Evolutionary conservation across 139 green algal genomes (phyloP), one percentile per base, ranked within the genome.

Genomic region (Raphidocelis subcapitata): DNA sequence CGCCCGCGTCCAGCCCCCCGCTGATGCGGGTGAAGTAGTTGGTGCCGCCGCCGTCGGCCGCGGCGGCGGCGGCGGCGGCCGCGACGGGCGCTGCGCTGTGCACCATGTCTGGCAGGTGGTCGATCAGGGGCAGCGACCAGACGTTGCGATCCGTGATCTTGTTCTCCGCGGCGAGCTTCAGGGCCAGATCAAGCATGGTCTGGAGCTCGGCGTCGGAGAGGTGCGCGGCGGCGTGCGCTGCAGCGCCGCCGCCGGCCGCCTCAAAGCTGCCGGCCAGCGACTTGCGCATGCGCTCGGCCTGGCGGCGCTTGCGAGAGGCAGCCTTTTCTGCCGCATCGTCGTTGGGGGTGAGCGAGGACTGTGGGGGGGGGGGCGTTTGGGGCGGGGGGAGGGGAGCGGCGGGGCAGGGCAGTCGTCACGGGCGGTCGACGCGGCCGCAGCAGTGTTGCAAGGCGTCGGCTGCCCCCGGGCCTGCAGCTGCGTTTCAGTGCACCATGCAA

Each of bases 1-100:
- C 89, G n/a, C 93, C 72, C 89, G 93, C 93, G 56, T 97, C 93
- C 37, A 97, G 81, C 5, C 91, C 96, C 33, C 91, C 88, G 44
- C 77, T 89, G 28, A 92, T 90, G 31, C 92, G 90, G 73, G 97
- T 92, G 54, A 97, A 97, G 84, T 49, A 49, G 54, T 97, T 97
- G 57, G 69, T 73, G 55, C 54, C 31, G 26, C 14, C 21, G 5
- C 26, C 5, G 18, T 29, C 36, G 37, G 4, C 62, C 24, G 32
- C n/a, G 8, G 5, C 26, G 24, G n/a, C 57, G 57, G 8, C n/a
- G 26, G 20, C 57, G 21, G 12, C 26, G 28, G n/a, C 57, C 3
- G 32, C 21, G 23, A 5, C 24, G 20, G 62, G 16, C 3, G 55
- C 72, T 55, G 56, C 56, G 18, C 41, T 46, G 3, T 54, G 31